Evolutionary conservation across 495 filamentous ascomycete genomes (phyloP).

Genomic region (Trypethelium eluteriae): DNA sequence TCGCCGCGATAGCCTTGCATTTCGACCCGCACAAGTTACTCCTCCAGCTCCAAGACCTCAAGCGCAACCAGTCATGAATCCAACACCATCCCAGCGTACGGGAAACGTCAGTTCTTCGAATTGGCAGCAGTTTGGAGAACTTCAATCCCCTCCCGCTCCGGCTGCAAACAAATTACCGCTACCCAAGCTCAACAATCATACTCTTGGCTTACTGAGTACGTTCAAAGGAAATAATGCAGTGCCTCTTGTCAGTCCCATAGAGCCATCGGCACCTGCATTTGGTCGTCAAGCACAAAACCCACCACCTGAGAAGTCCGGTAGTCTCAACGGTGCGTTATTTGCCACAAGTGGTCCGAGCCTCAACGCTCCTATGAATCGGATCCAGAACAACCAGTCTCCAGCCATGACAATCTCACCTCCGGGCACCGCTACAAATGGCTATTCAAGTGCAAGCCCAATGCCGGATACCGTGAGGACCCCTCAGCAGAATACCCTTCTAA

Average conservation of each 20-base stretch:
- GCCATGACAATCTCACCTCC: constrained; percentile 3
- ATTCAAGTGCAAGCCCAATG: constrained; percentile 7
- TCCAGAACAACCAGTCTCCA: background rate
- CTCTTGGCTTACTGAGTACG: constrained; percentile 2
- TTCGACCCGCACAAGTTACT: constrained; percentile 1
- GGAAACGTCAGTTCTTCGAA: constrained; percentile 37
- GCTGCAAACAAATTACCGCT: constrained; percentile 6
- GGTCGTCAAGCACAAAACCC: background rate
- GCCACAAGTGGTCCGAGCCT: background rate
- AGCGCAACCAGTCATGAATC: constrained; percentile 20
- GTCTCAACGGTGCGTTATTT: background rate
- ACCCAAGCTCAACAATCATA: constrained; percentile 9
- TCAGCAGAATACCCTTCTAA: constrained; percentile 5
- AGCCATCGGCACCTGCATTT: background rate
- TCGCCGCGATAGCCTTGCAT: constrained; percentile 3
- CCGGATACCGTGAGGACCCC: constrained; percentile 3
- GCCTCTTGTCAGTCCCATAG: constrained; percentile 3
- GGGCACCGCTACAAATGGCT: background rate
- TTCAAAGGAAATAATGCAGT: background rate
- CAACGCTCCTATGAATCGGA: background rate
- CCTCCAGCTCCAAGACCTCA: constrained; percentile 9
- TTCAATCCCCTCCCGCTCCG: constrained; percentile 6
- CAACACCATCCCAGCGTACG: constrained; percentile 42
- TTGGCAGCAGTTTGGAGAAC: constrained; percentile 10
- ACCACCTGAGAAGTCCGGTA: background rate